Base-by-base conservation (phyloP, 2,329 filamentous ascomycete genomes). In the Alternaria sp. region DNA sequence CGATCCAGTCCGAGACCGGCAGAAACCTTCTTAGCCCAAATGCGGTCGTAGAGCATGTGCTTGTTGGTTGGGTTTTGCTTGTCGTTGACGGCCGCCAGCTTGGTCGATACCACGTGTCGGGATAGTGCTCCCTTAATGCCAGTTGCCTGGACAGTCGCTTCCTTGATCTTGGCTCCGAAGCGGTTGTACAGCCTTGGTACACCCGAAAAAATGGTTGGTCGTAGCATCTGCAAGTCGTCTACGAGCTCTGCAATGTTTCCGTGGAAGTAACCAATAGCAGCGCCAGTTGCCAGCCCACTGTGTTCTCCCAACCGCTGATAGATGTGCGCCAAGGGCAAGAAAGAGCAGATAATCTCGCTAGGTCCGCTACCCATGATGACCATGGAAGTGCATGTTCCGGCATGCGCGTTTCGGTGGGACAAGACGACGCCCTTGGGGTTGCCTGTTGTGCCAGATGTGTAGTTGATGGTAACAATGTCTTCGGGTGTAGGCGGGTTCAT, bases 251-350 rank as follows among this genome's bases (percentile, higher is more conserved):
- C 76, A 63, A 97, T 90, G 74, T 97, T 93, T 55, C 95, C 95
- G 70, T 95, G 92, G 86, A 97, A 99, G 79, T 94, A 99, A 12
- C 94, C 95, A 69, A 97, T 89, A 8, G 87, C 82, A 34, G 87
- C 87, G 55, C 93, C 94, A 53, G 87, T 85, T 71, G 90, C 87
- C 16, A 97, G 83, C 14, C 88, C 86, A 4, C 84, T 83, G 76
- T 96, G 91, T 76, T 99, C 95, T 41, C 89, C 84, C 67, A 97
- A 84, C 56, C 95, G 90, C 66, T 94, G 91, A 78, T 92, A 97
- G 71, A 99, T 98, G 77, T 99, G 95, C 9, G 95, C 95, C 39
- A 97, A 82, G 0, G 95, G 95, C 52, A 99, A 86, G 80, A 98
- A 99, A 1, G 94, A 98, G 59, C 92, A 87, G 67, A 90, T 84